Conservation (phyloP, 2,329 filamentous ascomycete species). For the Dryadomyces quercus-mongolicae region DNA sequence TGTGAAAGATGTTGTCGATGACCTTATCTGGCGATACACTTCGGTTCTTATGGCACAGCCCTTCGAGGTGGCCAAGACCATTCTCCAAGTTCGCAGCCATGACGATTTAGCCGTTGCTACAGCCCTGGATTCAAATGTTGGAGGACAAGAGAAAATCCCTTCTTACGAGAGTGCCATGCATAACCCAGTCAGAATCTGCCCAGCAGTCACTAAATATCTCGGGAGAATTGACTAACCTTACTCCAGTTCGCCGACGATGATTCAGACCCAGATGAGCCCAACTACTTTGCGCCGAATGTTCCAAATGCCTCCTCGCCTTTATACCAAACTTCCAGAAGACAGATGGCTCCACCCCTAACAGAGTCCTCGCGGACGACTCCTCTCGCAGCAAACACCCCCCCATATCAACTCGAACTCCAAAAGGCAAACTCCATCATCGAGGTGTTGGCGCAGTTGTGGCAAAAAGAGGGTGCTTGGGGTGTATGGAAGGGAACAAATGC, state of each 20-base stretch:
- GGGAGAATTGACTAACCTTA: neutral
- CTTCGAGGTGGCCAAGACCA: conserved; percentile 92
- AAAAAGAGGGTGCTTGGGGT: conserved; percentile 78
- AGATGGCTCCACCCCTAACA: neutral
- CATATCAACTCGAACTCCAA: conserved; percentile 58
- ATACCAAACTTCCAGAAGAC: conserved; percentile 20
- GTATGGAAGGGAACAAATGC: conserved; percentile 92
- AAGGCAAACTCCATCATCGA: conserved; percentile 73
- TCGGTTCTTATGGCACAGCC: conserved; percentile 84
- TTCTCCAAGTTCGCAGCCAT: conserved; percentile 64
- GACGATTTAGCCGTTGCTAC: conserved; percentile 28
- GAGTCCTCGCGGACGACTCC: neutral
- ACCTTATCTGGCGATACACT: conserved; percentile 84
- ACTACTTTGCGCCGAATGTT: conserved; percentile 65
- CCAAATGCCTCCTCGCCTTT: conserved; percentile 41
- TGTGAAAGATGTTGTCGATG: conserved; percentile 65
- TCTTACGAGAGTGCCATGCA: conserved; percentile 1
- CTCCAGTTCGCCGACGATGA: conserved; percentile 43
- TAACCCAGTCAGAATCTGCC: neutral
- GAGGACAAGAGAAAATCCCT: neutral
- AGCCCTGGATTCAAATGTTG: neutral
- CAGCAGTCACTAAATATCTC: too few relatives aligned
- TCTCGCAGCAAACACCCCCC: neutral
- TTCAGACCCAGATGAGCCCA: conserved; percentile 64
- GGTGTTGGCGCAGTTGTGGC: conserved; percentile 78